Base-by-base conservation (phyloP, 176 grass and related monocot genomes). In the Raddia guianensis region DNA sequence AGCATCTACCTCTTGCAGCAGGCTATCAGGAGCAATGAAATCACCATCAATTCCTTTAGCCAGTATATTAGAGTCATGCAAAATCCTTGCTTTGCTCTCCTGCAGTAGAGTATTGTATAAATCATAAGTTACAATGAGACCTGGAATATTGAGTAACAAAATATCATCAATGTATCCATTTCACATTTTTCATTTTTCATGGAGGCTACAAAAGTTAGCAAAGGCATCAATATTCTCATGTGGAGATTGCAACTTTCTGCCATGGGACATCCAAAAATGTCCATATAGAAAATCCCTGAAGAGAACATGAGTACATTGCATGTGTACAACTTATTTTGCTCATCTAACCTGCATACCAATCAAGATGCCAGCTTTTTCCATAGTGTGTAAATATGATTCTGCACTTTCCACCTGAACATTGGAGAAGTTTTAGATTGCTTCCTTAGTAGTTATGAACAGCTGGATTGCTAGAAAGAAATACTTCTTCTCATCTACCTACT, bases 401-500 rank as follows among this genome's bases (percentile, higher is more conserved):
- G 95, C 95, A 84, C 42, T 68, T 91, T 98, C 88, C 67, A 98
- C 88, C 95, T 98, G 88, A 89, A 49, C 14, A 78, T 85, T 81
- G 49, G 40, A 80, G 33, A 34, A 49, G 7, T 49, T 47, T 57
- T 6, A 12, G 27, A 55, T 73, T 74, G 86, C 5, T 81, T 82
- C 49, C 5, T 74, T 70, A 42, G 66, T 49, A 69, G 59, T 35
- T 47, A 60, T 18, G 56, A 45, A 57, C 49, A 61, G 32, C 5
- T 46, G 46, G 32, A 56, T 42, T 8, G 6, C 63, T 35, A 60
- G 43, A 87, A 58, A 75, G 12, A 84, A 84, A 56, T 72, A 74
- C 1, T 60, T 84, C 56, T 13, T 55, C 78, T 57, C n/a, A 71
- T 78, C 45, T 52, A 9, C 3, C 6, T 78, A 62, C 66, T 63